phyloP scores from a whole-genome alignment of 73 alveolate genomes.

The Breviolum minutum region DNA sequence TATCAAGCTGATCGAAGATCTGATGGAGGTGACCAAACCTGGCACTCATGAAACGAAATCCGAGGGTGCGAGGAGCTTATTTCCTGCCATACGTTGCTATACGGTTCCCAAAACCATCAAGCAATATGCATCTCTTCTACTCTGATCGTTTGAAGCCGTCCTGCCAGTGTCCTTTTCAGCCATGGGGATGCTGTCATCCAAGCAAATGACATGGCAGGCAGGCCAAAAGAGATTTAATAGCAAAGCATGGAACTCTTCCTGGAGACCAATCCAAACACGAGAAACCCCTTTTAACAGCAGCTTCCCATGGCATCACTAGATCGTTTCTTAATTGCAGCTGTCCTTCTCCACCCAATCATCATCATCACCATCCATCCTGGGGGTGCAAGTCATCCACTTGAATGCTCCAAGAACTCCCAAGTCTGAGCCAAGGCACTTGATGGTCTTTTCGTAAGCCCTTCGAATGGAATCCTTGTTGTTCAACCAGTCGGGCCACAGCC shows the following conservation, averaged over 20 bases:
- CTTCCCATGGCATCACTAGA: not conserved
- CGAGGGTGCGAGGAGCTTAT: too few relatives aligned
- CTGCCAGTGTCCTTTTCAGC: not conserved
- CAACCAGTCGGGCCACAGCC: constrained; percentile 86
- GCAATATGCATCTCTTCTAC: too few relatives aligned
- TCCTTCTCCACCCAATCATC: constrained; percentile 92
- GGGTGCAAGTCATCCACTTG: not conserved
- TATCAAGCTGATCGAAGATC: constrained; percentile 37
- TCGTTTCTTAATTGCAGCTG: not conserved
- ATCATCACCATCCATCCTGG: constrained; percentile 57
- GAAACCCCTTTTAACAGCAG: not conserved
- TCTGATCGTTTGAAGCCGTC: not conserved
- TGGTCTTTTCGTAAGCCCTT: constrained; percentile 85
- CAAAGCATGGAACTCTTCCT: constrained; percentile 82
- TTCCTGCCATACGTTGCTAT: too few relatives aligned
- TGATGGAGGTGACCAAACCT: constrained; percentile 83
- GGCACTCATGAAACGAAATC: not conserved
- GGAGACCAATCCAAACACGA: not conserved
- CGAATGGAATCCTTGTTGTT: constrained; percentile 75
- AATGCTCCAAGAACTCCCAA: not conserved
- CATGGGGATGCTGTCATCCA: not conserved
- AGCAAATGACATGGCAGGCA: not conserved
- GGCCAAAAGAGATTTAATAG: constrained; percentile 79
- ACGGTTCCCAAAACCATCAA: not conserved
- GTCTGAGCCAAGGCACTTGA: constrained; percentile 4